Evolutionary conservation across 768 basidiomycete genomes (phyloP).

Genomic region (Collybia mongolica): DNA sequence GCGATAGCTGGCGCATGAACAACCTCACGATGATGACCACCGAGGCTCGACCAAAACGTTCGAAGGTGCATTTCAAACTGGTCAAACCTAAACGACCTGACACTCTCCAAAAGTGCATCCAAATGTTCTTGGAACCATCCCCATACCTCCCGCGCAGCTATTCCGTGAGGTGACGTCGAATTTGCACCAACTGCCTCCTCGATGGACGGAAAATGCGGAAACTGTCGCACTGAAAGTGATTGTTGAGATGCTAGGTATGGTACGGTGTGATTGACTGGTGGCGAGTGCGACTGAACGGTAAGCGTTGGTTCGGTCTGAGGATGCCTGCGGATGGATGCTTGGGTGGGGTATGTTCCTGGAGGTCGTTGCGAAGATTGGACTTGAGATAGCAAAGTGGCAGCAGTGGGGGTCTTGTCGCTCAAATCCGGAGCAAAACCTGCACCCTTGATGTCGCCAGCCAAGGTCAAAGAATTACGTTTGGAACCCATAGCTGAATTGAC

Average conservation of each 20-base stretch:
- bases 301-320: slow-evolving; percentile 57
- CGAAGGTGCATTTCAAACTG: slow-evolving; percentile 87
- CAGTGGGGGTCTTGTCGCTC: slow-evolving; percentile 86
- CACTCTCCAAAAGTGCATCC: slow-evolving; percentile 76
- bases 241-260: slow-evolving; percentile 52
- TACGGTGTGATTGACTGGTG: slow-evolving; percentile 42
- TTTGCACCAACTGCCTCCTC: slow-evolving; percentile 79
- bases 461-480: slow-evolving; percentile 71
- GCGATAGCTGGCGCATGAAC: slow-evolving; percentile 89
- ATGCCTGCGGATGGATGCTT: slow-evolving; percentile 78
- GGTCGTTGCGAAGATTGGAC: slow-evolving; percentile 69
- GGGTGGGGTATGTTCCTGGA: slow-evolving; percentile 57
- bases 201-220: slow-evolving; percentile 81
- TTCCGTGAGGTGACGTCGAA: slow-evolving; percentile 72
- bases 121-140: slow-evolving; percentile 90
- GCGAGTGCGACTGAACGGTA: slow-evolving; percentile 55
- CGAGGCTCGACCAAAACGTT: slow-evolving; percentile 79
- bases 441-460: slow-evolving; percentile 64
- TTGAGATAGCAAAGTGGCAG: slow-evolving; percentile 72
- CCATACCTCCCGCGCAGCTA: slow-evolving; percentile 88
- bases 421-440: slow-evolving; percentile 59
- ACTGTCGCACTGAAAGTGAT: slow-evolving; percentile 66
- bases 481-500: slow-evolving; percentile 58
- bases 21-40: slow-evolving; percentile 78
- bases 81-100: slow-evolving; percentile 79